Evolutionary conservation across 495 filamentous ascomycete species (phyloP), one percentile per base, ranked within the genome.

Genomic region (Cercophora sp.): DNA sequence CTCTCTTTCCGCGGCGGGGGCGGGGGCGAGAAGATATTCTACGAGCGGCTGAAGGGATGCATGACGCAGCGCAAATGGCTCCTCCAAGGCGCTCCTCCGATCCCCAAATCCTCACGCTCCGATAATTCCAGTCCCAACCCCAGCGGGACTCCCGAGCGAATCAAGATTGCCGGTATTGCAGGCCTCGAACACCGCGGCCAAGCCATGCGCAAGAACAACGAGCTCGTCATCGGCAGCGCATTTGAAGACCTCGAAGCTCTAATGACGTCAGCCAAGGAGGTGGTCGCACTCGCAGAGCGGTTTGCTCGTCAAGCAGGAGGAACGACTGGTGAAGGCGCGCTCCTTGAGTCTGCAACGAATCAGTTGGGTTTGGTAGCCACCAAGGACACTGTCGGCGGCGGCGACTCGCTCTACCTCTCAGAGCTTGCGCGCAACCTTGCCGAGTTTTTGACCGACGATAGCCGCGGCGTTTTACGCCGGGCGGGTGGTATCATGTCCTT

Each of bases 51-150:
- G 10, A 96, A 91, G 61, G 81, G 83, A 15, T 85, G 87, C 13
- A 82, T 97, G 71, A 81, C 88, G 13, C 93, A 99, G 65, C 79
- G 94, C 18, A 96, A 97, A 79, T 99, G 93, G 93, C 82, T 99
- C 10, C 76, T 97, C 11, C 87, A 91, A 48, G 85, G 86, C 58
- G 93, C 93, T 6, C 93, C 94, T n/a, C 89, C 92, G 1, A 81
- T 95, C 16, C 94, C 93, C 9, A 65, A 84, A 77, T 67, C 89
- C 83, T 44, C 87, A 2, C 57, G 56, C 0, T 27, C 54, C 1
- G 58, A 54, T 11, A 45, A 8, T 8, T 31, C 15, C 18, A 8
- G 31, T 4, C 9, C 42, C 25, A 55, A 24, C 24, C 61, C 51
- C 44, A 54, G 41, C 25, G 60, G 35, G 16, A 11, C 48, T 32